Evolutionary conservation across 441 rosid species (phyloP).

Genomic region (Corymbia calophylla): DNA sequence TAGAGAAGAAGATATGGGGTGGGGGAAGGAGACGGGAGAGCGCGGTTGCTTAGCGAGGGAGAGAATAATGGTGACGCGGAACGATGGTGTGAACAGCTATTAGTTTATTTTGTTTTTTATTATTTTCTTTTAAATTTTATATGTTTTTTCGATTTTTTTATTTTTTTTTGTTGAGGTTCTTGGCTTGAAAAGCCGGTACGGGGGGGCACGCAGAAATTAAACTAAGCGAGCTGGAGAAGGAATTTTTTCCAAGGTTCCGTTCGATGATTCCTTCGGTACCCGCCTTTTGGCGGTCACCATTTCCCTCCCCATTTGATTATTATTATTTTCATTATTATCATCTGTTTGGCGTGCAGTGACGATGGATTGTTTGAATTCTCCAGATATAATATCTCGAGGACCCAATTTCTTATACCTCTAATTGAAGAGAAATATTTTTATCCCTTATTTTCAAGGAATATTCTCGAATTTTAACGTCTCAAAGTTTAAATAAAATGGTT

Average conservation of each 20-base stretch:
- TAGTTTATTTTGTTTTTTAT: rapidly evolving
- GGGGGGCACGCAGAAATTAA: background rate
- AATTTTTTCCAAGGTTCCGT: background rate
- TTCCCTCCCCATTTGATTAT: background rate
- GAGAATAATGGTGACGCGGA: background rate
- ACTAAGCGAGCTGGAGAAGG: background rate
- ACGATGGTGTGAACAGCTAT: background rate
- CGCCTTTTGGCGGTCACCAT: background rate
- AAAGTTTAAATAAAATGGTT: too few relatives aligned
- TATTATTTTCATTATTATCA: background rate
- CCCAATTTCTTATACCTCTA: too few relatives aligned
- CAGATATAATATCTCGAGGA: too few relatives aligned
- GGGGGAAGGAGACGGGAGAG: background rate
- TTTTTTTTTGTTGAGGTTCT: background rate
- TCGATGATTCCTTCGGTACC: background rate
- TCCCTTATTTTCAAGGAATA: too few relatives aligned
- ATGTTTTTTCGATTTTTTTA: background rate
- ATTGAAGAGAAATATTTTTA: too few relatives aligned
- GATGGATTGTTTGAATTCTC: too few relatives aligned
- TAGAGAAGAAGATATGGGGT: background rate
- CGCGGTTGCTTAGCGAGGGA: background rate
- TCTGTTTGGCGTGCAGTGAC: too few relatives aligned
- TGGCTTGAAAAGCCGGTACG: background rate
- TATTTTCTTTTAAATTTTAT: rapidly evolving
- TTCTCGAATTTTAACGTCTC: too few relatives aligned